Conservation (phyloP, 1,139 yeast species). For the Kazachstania sp. region DNA sequence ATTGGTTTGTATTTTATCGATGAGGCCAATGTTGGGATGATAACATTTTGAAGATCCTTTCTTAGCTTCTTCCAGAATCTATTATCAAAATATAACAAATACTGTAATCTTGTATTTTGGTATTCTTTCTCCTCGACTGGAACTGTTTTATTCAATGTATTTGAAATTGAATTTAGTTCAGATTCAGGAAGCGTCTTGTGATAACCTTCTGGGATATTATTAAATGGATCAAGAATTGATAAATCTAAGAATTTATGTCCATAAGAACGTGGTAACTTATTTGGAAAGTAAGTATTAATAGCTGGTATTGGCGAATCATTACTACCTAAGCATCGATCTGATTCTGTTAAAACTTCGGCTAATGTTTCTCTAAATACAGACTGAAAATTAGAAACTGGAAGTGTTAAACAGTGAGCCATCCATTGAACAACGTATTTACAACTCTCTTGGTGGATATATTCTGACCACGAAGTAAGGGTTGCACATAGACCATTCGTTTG, state of each 20-base stretch:
- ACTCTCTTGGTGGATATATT: constrained; percentile 42
- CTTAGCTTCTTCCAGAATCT: constrained; percentile 47
- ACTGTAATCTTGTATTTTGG: constrained; percentile 43
- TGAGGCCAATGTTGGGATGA: constrained; percentile 49
- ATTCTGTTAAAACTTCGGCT: constrained; percentile 24
- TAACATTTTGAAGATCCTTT: constrained; percentile 37
- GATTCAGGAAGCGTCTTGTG: constrained; percentile 33
- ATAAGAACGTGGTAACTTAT: constrained; percentile 11
- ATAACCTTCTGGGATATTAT: constrained; percentile 24
- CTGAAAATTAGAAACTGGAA: constrained; percentile 32
- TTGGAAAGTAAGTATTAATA: constrained; percentile 19
- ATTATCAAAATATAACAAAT: constrained; percentile 46
- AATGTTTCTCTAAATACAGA: constrained; percentile 31
- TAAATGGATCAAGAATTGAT: constrained; percentile 17
- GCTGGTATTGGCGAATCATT: constrained; percentile 16
- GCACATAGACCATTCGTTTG: constrained; percentile 49
- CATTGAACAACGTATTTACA: constrained; percentile 41
- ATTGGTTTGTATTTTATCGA: constrained; percentile 38
- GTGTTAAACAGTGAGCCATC: constrained; percentile 38
- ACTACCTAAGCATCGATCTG: constrained; percentile 12
- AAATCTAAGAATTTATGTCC: constrained; percentile 26
- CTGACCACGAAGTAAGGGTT: constrained; percentile 42
- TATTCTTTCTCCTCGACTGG: constrained; percentile 29
- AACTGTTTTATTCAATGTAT: constrained; percentile 17
- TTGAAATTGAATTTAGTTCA: constrained; percentile 38